A percentile compares a stretch with the other conserved stretches of the same genome.
These are phyloP conservation scores for Thoreauomyces humboldtii DNA, from an alignment of 192 early-diverging fungal species.

Conservation along the genomic window DNA sequence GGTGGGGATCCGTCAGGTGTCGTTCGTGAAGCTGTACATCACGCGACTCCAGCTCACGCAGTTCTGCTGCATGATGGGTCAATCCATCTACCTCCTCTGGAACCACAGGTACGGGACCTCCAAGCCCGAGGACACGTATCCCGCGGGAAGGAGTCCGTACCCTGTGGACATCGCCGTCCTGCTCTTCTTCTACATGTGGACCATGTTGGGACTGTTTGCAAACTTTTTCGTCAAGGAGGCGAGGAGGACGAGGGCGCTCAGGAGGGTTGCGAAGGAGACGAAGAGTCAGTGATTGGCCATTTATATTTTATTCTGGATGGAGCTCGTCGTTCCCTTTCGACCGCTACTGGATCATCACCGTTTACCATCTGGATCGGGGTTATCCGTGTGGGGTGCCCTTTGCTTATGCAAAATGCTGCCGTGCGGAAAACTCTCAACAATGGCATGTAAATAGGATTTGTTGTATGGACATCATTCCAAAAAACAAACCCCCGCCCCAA, in stretches of 20 bases:
- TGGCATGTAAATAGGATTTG: too few species aligned
- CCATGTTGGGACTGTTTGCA: conserved; percentile 63
- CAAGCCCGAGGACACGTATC: conserved; percentile 10
- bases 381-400: too few species aligned
- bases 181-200: conserved; percentile 65
- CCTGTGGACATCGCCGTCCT: conserved; percentile 48
- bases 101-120: too few species aligned
- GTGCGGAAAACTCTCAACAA: too few species aligned
- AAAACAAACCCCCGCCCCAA: too few species aligned
- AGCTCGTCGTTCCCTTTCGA: not conserved
- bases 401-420: too few species aligned
- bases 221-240: conserved; percentile 58
- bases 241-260: conserved; percentile 29
- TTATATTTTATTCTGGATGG: not conserved
- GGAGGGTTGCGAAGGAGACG: not conserved
- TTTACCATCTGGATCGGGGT: too few species aligned
- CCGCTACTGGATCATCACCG: too few species aligned
- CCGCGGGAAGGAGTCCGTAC: conserved; percentile 38
- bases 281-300: too few species aligned
- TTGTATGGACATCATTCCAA: too few species aligned
- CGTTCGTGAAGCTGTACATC: conserved; percentile 63
- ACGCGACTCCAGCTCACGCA: conserved; percentile 67
- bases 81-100: conserved; percentile 43
- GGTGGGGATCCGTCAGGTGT: conserved; percentile 51
- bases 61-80: conserved; percentile 57